These are phyloP conservation scores for Globisporangium nodosum DNA, from an alignment of 352 stramenopile species.

Conservation along the genomic window DNA sequence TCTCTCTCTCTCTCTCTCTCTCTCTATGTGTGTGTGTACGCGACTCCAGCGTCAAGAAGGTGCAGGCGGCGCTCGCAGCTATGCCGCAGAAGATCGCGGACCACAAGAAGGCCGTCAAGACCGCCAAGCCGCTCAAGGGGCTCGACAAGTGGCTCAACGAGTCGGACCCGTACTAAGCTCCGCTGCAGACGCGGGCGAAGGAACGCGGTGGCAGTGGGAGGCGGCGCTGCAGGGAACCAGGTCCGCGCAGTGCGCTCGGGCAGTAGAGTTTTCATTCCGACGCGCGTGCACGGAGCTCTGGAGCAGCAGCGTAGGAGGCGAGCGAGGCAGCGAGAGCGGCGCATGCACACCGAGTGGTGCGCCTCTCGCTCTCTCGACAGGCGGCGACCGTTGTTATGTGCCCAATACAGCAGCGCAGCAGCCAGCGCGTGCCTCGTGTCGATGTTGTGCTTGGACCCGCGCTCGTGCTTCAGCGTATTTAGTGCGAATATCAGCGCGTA, in stretches of 20 bases:
- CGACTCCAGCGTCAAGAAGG: slow-evolving; percentile 66
- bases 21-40: neutral
- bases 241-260: neutral
- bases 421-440: no score
- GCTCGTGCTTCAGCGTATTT: no score
- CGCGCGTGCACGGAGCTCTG: neutral
- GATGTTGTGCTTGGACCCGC: no score
- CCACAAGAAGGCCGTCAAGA: slow-evolving; percentile 81
- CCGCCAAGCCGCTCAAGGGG: slow-evolving; percentile 79
- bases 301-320: neutral
- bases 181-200: neutral
- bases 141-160: slow-evolving; percentile 88
- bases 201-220: neutral
- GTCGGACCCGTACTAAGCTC: slow-evolving; percentile 61
- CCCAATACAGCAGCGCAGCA: no score
- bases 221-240: neutral
- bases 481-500: no score
- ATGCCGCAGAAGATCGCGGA: slow-evolving; percentile 86
- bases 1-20: neutral
- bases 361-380: no score
- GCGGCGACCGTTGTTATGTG: no score
- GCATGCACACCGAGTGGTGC: no score
- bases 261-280: neutral
- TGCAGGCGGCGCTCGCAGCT: slow-evolving; percentile 70
- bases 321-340: neutral